phyloP scores from a whole-genome alignment of 345 rosid genomes.

The Viola odorata region DNA sequence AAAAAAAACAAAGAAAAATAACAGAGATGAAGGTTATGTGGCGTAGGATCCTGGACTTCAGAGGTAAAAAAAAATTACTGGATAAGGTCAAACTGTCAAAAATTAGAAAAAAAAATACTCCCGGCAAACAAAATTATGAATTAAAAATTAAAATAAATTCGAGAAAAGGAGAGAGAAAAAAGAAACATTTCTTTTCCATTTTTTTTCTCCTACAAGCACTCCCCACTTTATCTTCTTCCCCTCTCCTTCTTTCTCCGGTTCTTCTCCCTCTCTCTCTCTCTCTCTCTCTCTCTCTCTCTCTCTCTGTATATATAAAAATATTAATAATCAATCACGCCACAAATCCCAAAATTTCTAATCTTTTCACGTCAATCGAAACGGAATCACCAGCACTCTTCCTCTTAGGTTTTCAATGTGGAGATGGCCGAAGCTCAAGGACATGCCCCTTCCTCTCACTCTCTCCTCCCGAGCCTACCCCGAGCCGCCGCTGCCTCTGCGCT shows the following conservation, averaged over 20 bases:
- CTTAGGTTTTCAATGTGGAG: constrained; percentile 33
- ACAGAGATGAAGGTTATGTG: background rate
- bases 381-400: too few relatives aligned
- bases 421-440: constrained; percentile 52
- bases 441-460: constrained; percentile 6
- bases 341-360: background rate
- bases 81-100: background rate
- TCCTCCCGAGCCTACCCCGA: constrained; percentile 15
- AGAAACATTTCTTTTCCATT: constrained; percentile 3
- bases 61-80: background rate
- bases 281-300: constrained; percentile 8
- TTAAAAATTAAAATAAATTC: background rate
- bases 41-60: background rate
- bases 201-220: constrained; percentile 27
- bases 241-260: constrained; percentile 4
- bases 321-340: background rate
- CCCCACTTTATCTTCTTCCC: constrained; percentile 24
- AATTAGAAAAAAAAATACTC: too few relatives aligned
- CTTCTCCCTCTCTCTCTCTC: constrained; percentile 11
- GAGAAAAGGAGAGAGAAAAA: background rate
- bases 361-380: background rate
- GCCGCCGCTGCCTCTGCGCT: constrained; percentile 11
- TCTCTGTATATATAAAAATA: background rate
- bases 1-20: too few relatives aligned
- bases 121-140: too few relatives aligned